Conservation (phyloP, 306 rosid species). For the Ziziphus jujuba region DNA sequence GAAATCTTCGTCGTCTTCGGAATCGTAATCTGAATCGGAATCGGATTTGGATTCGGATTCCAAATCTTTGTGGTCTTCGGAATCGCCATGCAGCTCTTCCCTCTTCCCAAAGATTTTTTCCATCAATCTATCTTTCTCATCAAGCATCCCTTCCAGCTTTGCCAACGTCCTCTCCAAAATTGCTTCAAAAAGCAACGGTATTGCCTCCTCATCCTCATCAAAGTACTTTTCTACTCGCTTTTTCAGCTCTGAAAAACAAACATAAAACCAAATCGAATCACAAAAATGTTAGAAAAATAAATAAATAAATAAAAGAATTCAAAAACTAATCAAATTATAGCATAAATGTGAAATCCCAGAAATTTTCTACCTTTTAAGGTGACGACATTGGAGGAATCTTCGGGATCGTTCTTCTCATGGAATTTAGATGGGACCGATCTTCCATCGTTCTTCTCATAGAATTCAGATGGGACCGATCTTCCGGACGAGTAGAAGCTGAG, state of each 20-base stretch:
- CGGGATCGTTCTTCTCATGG: neutral
- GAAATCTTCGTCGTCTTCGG: conserved; percentile 20
- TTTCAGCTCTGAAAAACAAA: conserved; percentile 52
- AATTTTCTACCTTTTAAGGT: conserved; percentile 24
- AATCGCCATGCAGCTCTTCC: conserved; percentile 23
- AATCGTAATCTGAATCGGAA: no score
- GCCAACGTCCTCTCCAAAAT: conserved; percentile 60
- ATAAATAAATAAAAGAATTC: no score
- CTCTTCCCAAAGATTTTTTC: conserved; percentile 48
- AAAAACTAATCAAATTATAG: neutral
- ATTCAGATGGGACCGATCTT: neutral
- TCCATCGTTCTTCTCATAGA: conserved; percentile 14
- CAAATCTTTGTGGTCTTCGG: no score
- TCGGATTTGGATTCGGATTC: no score
- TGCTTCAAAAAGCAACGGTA: conserved; percentile 69
- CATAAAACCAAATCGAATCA: neutral
- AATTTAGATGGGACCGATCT: neutral
- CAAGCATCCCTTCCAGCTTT: conserved; percentile 53
- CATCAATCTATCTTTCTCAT: conserved; percentile 43
- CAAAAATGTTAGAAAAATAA: no score
- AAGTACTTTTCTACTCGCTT: conserved; percentile 50
- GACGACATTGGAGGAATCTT: conserved; percentile 9
- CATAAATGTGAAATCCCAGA: neutral
- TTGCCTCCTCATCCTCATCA: conserved; percentile 56
- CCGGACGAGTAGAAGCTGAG: conserved; percentile 52